A percentile compares a stretch with the other conserved stretches of the same genome.
phyloP scores from a whole-genome alignment of 106 monocot genomes.

The Phalaenopsis aphrodite region DNA sequence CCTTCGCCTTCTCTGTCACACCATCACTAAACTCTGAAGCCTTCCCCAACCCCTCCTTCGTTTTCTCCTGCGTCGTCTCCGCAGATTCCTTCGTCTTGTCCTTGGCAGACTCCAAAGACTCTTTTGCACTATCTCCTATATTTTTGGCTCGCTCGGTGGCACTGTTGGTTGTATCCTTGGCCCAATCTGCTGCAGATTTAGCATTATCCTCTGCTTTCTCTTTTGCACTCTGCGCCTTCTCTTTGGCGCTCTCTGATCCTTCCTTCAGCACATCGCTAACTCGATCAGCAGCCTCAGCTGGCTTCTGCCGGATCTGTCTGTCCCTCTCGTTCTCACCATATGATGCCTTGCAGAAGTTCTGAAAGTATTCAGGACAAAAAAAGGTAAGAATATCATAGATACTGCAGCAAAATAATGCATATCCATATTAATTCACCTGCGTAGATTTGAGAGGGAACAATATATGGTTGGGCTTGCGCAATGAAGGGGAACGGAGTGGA shows the following conservation, averaged over 20 bases:
- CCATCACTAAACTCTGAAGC: constrained; percentile 9
- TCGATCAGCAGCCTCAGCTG: background rate
- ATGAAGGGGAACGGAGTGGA: background rate
- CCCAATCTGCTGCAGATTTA: background rate
- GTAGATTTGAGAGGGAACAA: background rate
- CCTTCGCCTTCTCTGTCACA: constrained; percentile 23
- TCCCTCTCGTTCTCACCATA: background rate
- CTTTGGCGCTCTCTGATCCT: constrained; percentile 1
- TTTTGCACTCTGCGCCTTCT: background rate
- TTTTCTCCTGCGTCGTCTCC: constrained; percentile 1
- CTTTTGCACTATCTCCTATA: background rate
- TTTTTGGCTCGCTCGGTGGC: background rate
- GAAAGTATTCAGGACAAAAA: background rate
- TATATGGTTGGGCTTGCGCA: background rate
- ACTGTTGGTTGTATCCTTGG: background rate
- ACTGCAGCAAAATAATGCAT: background rate
- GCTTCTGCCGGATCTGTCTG: background rate
- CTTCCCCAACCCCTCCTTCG: constrained; percentile 5
- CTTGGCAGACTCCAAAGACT: background rate
- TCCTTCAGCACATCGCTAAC: background rate
- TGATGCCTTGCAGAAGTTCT: background rate
- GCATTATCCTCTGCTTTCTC: constrained; percentile 6
- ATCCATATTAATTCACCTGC: background rate
- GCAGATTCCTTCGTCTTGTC: constrained; percentile 1
- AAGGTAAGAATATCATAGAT: background rate